Evolutionary conservation across 2,329 filamentous ascomycete species (phyloP).

Genomic region (Amylocarpus encephaloides): DNA sequence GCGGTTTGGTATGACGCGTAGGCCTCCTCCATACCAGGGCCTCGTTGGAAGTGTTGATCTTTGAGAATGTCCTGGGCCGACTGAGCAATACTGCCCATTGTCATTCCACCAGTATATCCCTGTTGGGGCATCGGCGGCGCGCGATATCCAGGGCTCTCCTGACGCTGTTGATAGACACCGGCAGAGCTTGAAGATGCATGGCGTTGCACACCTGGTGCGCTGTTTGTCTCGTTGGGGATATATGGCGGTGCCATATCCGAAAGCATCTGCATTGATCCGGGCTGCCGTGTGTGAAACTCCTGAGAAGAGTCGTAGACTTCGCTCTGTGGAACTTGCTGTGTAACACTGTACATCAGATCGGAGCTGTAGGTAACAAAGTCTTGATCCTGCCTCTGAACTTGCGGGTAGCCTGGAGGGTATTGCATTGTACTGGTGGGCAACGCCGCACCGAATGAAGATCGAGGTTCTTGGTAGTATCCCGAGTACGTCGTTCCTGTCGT

Average conservation of each 20-base stretch:
- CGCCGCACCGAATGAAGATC: constrained; percentile 41
- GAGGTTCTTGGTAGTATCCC: constrained; percentile 52
- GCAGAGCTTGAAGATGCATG: constrained; percentile 46
- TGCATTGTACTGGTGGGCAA: constrained; percentile 34
- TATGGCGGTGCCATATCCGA: constrained; percentile 69
- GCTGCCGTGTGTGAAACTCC: constrained; percentile 70
- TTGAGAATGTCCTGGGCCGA: constrained; percentile 41
- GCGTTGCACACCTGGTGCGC: constrained; percentile 47
- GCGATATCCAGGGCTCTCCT: constrained; percentile 48
- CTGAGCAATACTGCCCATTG: constrained; percentile 43
- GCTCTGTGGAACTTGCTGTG: constrained; percentile 53
- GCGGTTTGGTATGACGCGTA: constrained; percentile 60
- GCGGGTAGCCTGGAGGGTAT: constrained; percentile 31
- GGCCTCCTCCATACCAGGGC: constrained; percentile 53
- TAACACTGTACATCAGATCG: constrained; percentile 75
- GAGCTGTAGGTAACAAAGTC: constrained; percentile 53
- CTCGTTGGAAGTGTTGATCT: constrained; percentile 52
- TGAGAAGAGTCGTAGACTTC: constrained; percentile 66
- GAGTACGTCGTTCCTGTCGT: constrained; percentile 39
- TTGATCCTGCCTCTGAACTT: constrained; percentile 50
- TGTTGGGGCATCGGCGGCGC: constrained; percentile 48
- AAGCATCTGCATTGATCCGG: constrained; percentile 72
- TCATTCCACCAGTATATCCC: constrained; percentile 44
- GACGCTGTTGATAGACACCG: constrained; percentile 51
- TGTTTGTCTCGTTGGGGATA: constrained; percentile 62